Evolutionary conservation across 2,329 filamentous ascomycete species (phyloP).

Genomic region (Colletotrichum agaves): DNA sequence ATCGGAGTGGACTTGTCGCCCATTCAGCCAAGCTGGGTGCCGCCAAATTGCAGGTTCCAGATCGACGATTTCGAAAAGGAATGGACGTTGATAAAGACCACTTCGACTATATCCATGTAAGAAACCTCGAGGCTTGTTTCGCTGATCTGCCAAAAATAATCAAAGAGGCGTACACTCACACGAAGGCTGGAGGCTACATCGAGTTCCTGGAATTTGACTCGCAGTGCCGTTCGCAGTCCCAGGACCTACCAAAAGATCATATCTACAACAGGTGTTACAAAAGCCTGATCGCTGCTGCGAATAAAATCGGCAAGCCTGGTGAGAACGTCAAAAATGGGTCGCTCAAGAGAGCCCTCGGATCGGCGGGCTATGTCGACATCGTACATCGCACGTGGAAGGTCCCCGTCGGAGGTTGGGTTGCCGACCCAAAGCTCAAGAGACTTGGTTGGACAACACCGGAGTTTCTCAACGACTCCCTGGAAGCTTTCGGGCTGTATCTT

Average conservation of each 20-base stretch:
- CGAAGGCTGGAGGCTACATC: constrained; percentile 54
- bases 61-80: constrained; percentile 48
- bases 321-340: constrained; percentile 40
- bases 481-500: constrained; percentile 44
- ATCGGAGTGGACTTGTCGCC: constrained; percentile 65
- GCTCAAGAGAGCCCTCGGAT: constrained; percentile 39
- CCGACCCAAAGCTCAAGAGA: constrained; percentile 29
- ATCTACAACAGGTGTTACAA: constrained; percentile 41
- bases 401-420: constrained; percentile 37
- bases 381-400: constrained; percentile 35
- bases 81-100: constrained; percentile 55
- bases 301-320: constrained; percentile 46
- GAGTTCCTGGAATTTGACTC: constrained; percentile 45
- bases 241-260: background rate
- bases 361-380: constrained; percentile 41
- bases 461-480: constrained; percentile 41
- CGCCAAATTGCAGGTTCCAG: constrained; percentile 49
- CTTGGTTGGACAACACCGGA: constrained; percentile 39
- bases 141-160: constrained; percentile 66
- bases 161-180: constrained; percentile 58
- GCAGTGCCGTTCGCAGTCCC: constrained; percentile 21
- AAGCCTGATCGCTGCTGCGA: constrained; percentile 45
- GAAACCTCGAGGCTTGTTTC: constrained; percentile 67
- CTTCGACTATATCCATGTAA: constrained; percentile 71
- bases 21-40: constrained; percentile 53